A percentile compares a stretch with the other conserved stretches of the same genome.
These are phyloP conservation scores for Talaromyces wortmannii DNA, from an alignment of 495 filamentous ascomycete species.

Conservation along the genomic window DNA sequence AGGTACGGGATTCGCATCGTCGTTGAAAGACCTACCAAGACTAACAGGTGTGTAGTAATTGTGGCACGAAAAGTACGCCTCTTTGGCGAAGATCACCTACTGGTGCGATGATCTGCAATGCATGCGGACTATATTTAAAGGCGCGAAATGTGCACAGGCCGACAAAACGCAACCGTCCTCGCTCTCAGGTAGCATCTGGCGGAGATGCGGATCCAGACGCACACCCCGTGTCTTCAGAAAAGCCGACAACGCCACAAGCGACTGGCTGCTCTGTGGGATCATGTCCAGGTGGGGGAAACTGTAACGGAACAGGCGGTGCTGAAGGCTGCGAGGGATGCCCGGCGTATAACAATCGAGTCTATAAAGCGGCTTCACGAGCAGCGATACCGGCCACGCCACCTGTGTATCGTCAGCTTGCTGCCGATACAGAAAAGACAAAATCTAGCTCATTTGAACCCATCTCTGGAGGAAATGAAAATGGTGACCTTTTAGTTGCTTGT, in stretches of 20 bases:
- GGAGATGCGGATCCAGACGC: conserved; percentile 4
- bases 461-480: conserved; percentile 24
- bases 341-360: conserved; percentile 92
- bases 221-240: conserved; percentile 13
- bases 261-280: conserved; percentile 56
- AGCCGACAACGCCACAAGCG: conserved; percentile 20
- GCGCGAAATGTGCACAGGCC: conserved; percentile 85
- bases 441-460: conserved; percentile 16
- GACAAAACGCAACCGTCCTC: conserved; percentile 68
- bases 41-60: conserved; percentile 60
- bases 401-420: conserved; percentile 16
- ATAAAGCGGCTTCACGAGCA: conserved; percentile 59
- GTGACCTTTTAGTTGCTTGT: conserved; percentile 81
- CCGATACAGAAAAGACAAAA: conserved; percentile 12
- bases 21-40: not conserved
- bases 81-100: conserved; percentile 92
- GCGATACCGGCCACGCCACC: conserved; percentile 20
- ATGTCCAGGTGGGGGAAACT: conserved; percentile 90
- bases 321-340: conserved; percentile 94
- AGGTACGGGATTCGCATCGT: conserved; percentile 28
- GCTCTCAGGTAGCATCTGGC: conserved; percentile 8
- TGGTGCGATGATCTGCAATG: conserved; percentile 94
- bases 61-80: conserved; percentile 85
- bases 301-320: conserved; percentile 95
- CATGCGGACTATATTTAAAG: conserved; percentile 92